Evolutionary conservation across 2,329 filamentous ascomycete species (phyloP), one percentile per base, ranked within the genome.

Genomic region (Orbilia blumenaviensis): DNA sequence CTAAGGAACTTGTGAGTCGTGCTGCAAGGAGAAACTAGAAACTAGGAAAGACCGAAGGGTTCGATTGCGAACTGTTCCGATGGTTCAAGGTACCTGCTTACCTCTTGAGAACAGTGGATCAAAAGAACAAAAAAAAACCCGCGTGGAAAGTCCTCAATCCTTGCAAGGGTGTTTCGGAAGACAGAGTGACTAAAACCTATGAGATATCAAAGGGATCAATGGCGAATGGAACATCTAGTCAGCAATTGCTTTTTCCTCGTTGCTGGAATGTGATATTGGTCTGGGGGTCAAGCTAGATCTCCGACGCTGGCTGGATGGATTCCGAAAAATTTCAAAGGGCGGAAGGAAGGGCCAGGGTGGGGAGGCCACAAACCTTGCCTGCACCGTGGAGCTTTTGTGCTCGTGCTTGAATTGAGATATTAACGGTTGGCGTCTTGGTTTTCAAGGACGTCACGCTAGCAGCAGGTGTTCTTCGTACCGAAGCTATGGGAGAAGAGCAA

Each of bases 141-240:
- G 64, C 72, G 72, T 68, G 67, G 64, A 69, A 76, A 42, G 46
- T 64, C 27, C 46, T 48, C 54, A 42, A 69, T 76, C 72, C 72
- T 69, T 76, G 72, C 72, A 76, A 61, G 58, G 63, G 14, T 69
- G 72, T 76, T 76, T 76, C 72, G 64, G 72, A 76, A 69, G 63
- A 76, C 72, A 64, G 23, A 18, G 34, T 56, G 56, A 54, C 44
- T 50, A 62, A 52, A 71, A 71, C 44, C 60, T 66, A 60, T 61
- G 42, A 56, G 50, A 67, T 38, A 64, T 72, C 58, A 48, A 72
- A 56, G 18, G 50, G 56, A 56, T 56, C 16, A 32, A 56, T 46
- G 56, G 36, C 42, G 62, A 61, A 46, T 48, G 63, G 44, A 12
- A 63, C 32, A n/a, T 46, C 48, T 32, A 42, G 72, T 68, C 34